Conservation (phyloP, 2,329 filamentous ascomycete genomes). For the Endoconidiophora polonica region DNA sequence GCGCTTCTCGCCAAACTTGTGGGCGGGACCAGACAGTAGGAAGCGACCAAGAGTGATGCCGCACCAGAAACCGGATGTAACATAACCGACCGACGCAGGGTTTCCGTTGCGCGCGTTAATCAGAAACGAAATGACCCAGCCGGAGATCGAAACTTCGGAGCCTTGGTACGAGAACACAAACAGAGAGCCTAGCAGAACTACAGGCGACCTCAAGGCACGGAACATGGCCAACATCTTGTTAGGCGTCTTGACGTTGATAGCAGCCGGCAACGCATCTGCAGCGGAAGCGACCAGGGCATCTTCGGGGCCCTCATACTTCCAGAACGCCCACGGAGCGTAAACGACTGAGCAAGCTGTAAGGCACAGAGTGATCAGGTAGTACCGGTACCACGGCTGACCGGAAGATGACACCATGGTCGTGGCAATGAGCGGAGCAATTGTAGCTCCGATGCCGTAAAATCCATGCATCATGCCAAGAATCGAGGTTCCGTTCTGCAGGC, state of each 20-base stretch:
- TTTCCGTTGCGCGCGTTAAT: slow-evolving; percentile 55
- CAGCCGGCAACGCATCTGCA: slow-evolving; percentile 16
- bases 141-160: slow-evolving; percentile 66
- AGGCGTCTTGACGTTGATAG: not conserved
- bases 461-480: slow-evolving; percentile 50
- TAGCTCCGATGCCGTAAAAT: slow-evolving; percentile 48
- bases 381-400: slow-evolving; percentile 46
- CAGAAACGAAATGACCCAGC: slow-evolving; percentile 76
- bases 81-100: slow-evolving; percentile 58
- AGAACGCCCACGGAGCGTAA: slow-evolving; percentile 51
- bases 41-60: slow-evolving; percentile 67
- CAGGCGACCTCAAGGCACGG: slow-evolving; percentile 31
- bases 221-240: slow-evolving; percentile 26
- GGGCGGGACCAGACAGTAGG: slow-evolving; percentile 47
- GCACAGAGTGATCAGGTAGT: slow-evolving; percentile 51
- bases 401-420: slow-evolving; percentile 48
- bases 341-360: slow-evolving; percentile 39
- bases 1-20: slow-evolving; percentile 50
- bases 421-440: slow-evolving; percentile 53
- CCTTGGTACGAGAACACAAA: slow-evolving; percentile 83
- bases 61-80: slow-evolving; percentile 54
- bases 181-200: slow-evolving; percentile 56
- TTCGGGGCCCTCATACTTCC: slow-evolving; percentile 21
- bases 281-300: slow-evolving; percentile 26
- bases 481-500: slow-evolving; percentile 34